Percentiles rank a stretch among this genome's conserved stretches.
These are phyloP conservation scores for Naganishia vaughanmartiniae DNA, from an alignment of 768 basidiomycete species.

Conservation along the genomic window DNA sequence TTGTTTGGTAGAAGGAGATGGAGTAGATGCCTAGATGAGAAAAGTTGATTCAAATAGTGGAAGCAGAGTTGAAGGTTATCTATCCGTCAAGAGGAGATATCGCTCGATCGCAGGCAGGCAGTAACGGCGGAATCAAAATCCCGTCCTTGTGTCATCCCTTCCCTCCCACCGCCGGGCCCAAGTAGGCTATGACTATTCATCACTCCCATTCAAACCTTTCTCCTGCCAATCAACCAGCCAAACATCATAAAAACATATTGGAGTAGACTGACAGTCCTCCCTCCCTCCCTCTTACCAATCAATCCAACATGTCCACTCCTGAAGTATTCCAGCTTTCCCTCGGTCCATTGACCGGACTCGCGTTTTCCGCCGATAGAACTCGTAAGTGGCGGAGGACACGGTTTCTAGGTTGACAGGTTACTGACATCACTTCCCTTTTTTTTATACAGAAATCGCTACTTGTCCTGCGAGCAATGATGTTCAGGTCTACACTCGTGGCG, in stretches of 20 bases:
- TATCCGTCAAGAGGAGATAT: too few relatives aligned
- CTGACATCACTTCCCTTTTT: neutral
- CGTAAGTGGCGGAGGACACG: conserved; percentile 60
- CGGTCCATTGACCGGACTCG: conserved; percentile 79
- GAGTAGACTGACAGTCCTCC: conserved; percentile 87
- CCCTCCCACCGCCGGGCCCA: too few relatives aligned
- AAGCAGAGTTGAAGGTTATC: too few relatives aligned
- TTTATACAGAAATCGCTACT: conserved; percentile 72
- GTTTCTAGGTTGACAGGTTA: neutral
- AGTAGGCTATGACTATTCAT: too few relatives aligned
- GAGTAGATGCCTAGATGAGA: neutral
- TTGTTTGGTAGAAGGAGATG: neutral
- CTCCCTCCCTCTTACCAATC: neutral
- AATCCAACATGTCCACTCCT: conserved; percentile 62
- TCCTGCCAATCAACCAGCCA: neutral
- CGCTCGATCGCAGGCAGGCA: too few relatives aligned
- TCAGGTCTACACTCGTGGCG: conserved; percentile 63
- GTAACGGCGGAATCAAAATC: too few relatives aligned
- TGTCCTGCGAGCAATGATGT: conserved; percentile 87
- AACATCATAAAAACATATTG: neutral
- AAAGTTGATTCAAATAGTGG: too few relatives aligned
- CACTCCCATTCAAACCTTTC: neutral
- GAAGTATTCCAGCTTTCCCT: conserved; percentile 76
- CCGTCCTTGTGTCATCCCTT: too few relatives aligned
- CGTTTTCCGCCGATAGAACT: conserved; percentile 81